These are phyloP conservation scores for Neonectria sp. DNA, from an alignment of 2,329 filamentous ascomycete species.

Conservation along the genomic window DNA sequence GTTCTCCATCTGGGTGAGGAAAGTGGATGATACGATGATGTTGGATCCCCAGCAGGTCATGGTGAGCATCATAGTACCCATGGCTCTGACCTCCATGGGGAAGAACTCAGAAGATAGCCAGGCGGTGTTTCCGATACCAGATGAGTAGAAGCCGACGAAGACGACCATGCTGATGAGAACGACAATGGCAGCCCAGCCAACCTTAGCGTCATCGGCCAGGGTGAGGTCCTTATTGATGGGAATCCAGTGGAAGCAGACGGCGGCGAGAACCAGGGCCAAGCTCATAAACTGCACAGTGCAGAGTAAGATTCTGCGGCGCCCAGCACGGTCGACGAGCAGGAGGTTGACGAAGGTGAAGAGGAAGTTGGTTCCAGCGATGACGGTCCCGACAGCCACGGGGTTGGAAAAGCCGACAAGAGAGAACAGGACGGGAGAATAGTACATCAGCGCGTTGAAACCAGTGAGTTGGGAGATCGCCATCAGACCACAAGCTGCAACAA, in stretches of 20 bases:
- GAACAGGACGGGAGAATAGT: conserved; percentile 66
- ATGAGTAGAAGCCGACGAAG: conserved; percentile 55
- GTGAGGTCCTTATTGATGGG: conserved; percentile 60
- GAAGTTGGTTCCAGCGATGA: conserved; percentile 63
- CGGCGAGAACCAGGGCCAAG: conserved; percentile 57
- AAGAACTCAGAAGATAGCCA: conserved; percentile 65
- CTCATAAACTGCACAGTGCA: conserved; percentile 62
- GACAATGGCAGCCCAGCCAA: conserved; percentile 57
- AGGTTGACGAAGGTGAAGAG: conserved; percentile 65
- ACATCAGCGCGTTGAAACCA: conserved; percentile 67
- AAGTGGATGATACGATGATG: conserved; percentile 65
- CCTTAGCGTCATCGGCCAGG: conserved; percentile 51
- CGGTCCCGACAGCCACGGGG: conserved; percentile 61
- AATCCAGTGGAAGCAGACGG: conserved; percentile 58
- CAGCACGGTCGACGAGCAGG: conserved; percentile 60
- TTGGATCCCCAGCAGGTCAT: conserved; percentile 63
- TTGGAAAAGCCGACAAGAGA: conserved; percentile 65
- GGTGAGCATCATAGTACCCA: conserved; percentile 65
- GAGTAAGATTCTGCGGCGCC: conserved; percentile 61
- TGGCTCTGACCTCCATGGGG: conserved; percentile 62
- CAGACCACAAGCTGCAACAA: conserved; percentile 63
- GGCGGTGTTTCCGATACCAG: conserved; percentile 62
- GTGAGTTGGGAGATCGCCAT: conserved; percentile 68
- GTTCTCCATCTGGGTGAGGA: conserved; percentile 63
- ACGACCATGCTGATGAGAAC: conserved; percentile 55